Base-by-base conservation (phyloP, 441 rosid species). In the Erysimum cheiri region DNA sequence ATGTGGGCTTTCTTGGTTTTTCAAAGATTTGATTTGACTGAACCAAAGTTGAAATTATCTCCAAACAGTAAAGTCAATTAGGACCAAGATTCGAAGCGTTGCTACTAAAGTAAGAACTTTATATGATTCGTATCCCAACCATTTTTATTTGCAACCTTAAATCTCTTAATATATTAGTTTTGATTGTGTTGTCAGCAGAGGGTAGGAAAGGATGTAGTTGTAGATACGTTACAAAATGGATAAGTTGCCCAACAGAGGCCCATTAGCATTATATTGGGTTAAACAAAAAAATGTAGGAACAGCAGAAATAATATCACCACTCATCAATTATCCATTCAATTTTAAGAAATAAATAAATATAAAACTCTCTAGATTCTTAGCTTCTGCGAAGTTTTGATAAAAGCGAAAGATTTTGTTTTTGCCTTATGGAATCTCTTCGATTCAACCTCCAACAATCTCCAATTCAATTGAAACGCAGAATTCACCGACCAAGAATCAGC, bases 371-470 rank as follows among this genome's bases (percentile, higher is more conserved):
- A 4, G 43, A 59, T 72, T 64, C 67, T 66, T 73, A 22, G 72
- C 55, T 73, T 65, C 64, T 60, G 59, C 8, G 0, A 72, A 59
- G 47, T 54, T 71, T 63, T n/a, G 69, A 35, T 62, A 71, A 61
- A 72, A 72, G 59, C 35, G 4, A 31, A 60, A 69, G 59, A 24
- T 0, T 4, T 6, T 15, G 15, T 3, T 5, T 8, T 17, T 7
- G 11, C 2, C 58, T 64, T 17, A 76, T 76, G 75, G 75, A 76
- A 59, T 64, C 79, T 64, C 75, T 76, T 43, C 63, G 76, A 59
- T 65, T 70, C 69, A 67, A 61, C 88, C 86, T 70, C 13, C 50
- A 49, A 9, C 57, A 71, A 12, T 74, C 76, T 36, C 58, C 76
- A 32, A 12, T 68, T 66, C 75, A 3, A 13, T 12, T 31, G 66